Percentiles rank a stretch among this genome's conserved stretches.
phyloP scores from a whole-genome alignment of 1,284 basidiomycete species.

The Grifola frondosa region DNA sequence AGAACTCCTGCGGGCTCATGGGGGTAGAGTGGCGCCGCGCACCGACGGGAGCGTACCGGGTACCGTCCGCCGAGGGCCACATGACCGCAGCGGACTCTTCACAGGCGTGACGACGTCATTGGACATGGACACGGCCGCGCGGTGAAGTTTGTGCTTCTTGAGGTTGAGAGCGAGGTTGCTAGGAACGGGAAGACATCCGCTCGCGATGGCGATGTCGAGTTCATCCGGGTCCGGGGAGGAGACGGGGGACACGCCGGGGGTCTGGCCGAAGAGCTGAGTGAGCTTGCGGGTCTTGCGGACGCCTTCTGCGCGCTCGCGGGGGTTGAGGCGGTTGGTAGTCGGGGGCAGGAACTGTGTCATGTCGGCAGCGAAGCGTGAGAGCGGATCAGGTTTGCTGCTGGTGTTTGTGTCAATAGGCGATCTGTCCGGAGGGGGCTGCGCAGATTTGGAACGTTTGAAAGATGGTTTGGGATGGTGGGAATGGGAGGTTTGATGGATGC shows the following conservation, averaged over 20 bases:
- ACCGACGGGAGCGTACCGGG: conserved; percentile 31
- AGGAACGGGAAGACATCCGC: conserved; percentile 17
- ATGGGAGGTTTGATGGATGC: conserved; percentile 41
- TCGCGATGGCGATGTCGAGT: conserved; percentile 15
- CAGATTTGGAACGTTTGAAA: conserved; percentile 27
- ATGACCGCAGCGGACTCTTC: conserved; percentile 9
- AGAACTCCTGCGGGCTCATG: conserved; percentile 36
- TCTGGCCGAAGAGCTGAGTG: conserved; percentile 73
- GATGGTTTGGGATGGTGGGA: conserved; percentile 37
- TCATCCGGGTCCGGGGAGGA: conserved; percentile 12
- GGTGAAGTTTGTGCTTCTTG: conserved; percentile 33
- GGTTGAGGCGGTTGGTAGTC: conserved; percentile 65
- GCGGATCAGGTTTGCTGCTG: conserved; percentile 8
- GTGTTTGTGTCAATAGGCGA: conserved; percentile 9
- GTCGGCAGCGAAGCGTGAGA: conserved; percentile 9
- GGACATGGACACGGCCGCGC: conserved; percentile 44
- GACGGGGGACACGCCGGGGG: conserved; percentile 39
- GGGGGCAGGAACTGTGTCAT: conserved; percentile 38
- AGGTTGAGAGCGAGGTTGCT: conserved; percentile 13
- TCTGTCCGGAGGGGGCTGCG: conserved; percentile 14
- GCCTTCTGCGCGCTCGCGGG: conserved; percentile 69
- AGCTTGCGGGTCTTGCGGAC: conserved; percentile 75
- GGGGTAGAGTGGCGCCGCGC: conserved; percentile 56
- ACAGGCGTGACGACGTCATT: conserved; percentile 24
- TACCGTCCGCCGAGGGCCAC: conserved; percentile 37